A percentile compares a stretch with the other conserved stretches of the same genome.
Conservation (phyloP, 2,329 filamentous ascomycete species). For the Botrytis deweyae region DNA sequence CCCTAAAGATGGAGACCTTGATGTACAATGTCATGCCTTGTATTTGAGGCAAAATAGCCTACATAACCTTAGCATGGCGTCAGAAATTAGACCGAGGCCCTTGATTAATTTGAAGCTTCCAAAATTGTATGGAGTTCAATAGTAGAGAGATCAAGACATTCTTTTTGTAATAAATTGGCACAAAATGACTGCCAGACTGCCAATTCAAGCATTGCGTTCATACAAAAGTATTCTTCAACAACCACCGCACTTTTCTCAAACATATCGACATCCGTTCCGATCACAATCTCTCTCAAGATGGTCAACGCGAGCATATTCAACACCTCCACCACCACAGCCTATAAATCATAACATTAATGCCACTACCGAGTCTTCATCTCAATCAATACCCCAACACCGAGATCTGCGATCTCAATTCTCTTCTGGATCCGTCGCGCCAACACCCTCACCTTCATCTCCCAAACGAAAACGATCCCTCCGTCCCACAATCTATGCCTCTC, state of each 20-base stretch:
- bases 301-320: conserved; percentile 13
- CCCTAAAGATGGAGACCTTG: background rate
- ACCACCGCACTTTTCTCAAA: background rate
- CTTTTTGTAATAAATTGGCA: background rate
- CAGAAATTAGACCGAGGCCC: background rate
- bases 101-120: background rate
- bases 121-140: background rate
- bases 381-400: conserved; percentile 8
- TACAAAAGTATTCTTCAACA: background rate
- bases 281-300: conserved; percentile 6
- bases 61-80: background rate
- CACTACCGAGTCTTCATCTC: background rate
- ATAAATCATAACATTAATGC: background rate
- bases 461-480: conserved; percentile 34
- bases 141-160: background rate
- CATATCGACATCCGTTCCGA: background rate
- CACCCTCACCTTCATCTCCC: conserved; percentile 18
- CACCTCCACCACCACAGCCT: conserved; percentile 4
- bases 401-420: conserved; percentile 37
- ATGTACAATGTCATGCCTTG: background rate
- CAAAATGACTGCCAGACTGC: background rate
- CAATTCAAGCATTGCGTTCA: background rate
- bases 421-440: conserved; percentile 7
- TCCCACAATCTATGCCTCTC: conserved; percentile 37
- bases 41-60: background rate